Conservation (phyloP, 2,329 filamentous ascomycete species). For the Talaromyces sp. region DNA sequence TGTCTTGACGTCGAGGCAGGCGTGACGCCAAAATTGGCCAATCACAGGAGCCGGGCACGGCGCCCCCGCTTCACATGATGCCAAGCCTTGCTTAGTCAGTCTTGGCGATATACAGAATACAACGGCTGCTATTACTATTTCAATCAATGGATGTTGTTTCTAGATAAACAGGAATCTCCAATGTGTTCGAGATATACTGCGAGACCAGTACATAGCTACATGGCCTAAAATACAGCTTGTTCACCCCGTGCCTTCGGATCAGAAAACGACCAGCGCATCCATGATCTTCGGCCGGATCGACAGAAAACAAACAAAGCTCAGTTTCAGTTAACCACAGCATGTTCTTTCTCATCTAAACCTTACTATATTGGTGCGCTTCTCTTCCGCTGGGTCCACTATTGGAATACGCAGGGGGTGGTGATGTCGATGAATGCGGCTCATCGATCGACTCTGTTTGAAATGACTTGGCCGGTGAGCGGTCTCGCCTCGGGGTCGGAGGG, state of each 20-base stretch:
- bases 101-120: not conserved
- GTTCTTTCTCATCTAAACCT: not conserved
- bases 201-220: not conserved
- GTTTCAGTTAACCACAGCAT: not conserved
- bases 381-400: not conserved
- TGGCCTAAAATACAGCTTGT: not conserved
- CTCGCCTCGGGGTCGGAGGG: constrained; percentile 2
- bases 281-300: not conserved
- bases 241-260: not conserved
- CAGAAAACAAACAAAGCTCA: not conserved
- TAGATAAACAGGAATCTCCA: not conserved
- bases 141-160: not conserved
- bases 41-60: not conserved
- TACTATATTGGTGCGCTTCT: not conserved
- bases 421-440: not conserved
- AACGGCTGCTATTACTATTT: too few relatives aligned
- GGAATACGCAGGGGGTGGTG: constrained; percentile 8
- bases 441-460: constrained; percentile 4
- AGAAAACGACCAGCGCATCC: constrained; percentile 8
- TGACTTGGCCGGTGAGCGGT: constrained; percentile 1
- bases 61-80: constrained; percentile 5
- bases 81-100: not conserved
- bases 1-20: constrained; percentile 1
- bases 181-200: not conserved
- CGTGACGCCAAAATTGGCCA: constrained; percentile 5